Conservation (phyloP, 768 basidiomycete genomes). For the Rhizopogon sp. region DNA sequence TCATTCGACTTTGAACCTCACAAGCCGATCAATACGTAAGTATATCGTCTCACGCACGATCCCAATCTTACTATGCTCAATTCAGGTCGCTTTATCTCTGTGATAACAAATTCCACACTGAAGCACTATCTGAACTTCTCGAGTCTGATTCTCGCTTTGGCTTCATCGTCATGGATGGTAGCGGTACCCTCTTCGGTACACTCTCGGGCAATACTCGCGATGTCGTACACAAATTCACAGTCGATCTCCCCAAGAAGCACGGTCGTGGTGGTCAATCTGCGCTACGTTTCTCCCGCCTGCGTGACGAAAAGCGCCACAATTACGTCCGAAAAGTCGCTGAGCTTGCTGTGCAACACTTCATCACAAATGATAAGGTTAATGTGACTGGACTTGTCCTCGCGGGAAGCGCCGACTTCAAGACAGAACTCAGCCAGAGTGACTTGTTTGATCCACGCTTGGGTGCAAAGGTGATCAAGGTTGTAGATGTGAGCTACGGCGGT, state of each 20-base stretch:
- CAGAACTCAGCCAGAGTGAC: slow-evolving; percentile 92
- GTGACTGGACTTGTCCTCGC: slow-evolving; percentile 94
- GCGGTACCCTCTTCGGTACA: slow-evolving; percentile 93
- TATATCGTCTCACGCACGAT: slow-evolving; percentile 4
- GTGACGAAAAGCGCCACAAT: slow-evolving; percentile 99
- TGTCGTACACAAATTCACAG: slow-evolving; percentile 96
- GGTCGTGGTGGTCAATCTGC: slow-evolving; percentile 99
- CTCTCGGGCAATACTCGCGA: slow-evolving; percentile 97
- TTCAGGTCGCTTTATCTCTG: slow-evolving; percentile 92
- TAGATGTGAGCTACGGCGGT: slow-evolving; percentile 97
- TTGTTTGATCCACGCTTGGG: slow-evolving; percentile 89
- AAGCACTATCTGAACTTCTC: slow-evolving; percentile 91
- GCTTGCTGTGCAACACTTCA: slow-evolving; percentile 94
- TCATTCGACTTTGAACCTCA: slow-evolving; percentile 98
- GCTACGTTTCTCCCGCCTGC: slow-evolving; percentile 97
- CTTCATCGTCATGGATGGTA: slow-evolving; percentile 99
- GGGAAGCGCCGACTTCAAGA: slow-evolving; percentile 98
- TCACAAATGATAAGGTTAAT: slow-evolving; percentile 97
- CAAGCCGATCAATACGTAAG: slow-evolving; percentile 97
- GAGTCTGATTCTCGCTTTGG: slow-evolving; percentile 98
- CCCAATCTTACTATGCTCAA: slow-evolving; percentile 3
- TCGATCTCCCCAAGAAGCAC: slow-evolving; percentile 99
- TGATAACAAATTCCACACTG: slow-evolving; percentile 99
- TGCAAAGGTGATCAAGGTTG: slow-evolving; percentile 94
- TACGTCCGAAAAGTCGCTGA: slow-evolving; percentile 99